Base-by-base conservation (phyloP, 306 rosid genomes). In the Cicer yamashitae region DNA sequence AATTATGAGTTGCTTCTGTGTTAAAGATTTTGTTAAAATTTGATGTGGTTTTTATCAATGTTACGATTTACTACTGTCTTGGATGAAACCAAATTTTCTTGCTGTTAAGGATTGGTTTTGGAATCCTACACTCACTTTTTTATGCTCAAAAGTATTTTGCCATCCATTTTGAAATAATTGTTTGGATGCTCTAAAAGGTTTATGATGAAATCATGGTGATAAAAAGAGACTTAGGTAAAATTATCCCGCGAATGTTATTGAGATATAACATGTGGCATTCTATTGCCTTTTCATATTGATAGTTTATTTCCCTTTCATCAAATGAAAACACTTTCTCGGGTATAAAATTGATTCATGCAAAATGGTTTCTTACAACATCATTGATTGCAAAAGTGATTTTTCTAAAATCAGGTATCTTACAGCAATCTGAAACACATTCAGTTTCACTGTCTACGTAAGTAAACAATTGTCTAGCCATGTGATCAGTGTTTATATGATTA, bases 381-480 rank as follows among this genome's bases (percentile, higher is more conserved):
- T 51, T 30, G 8, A 61, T 61, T 77, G 71, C 69, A 59, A 71
- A 71, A 54, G 75, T 47, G 52, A 25, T 65, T 71, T 71, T 76
- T 82, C 48, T 47, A 39, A 43, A 66, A 40, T 78, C 48, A 38
- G 45, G 40, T 50, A n/a, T 72, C 70, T 82, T 62, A 38, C 20
- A 20, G 81, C 43, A 71, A 45, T 47, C 38, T 52, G 9, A 14
- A 62, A 15, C 64, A 5, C 71, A 65, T 65, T 64, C 46, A 30
- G 75, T 51, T 52, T 78, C 51, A 73, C 39, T 74, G 54, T 39
- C 68, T 66, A 41, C 37, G 51, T 50, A 41, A 30, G 51, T 45
- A 18, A 67, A 67, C 46, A 18, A 18, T 44, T 60, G 66, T 57
- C 46, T 70, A 18, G 41, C 48, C 71, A 50, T 10, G 52, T 58